A percentile compares a stretch with the other conserved stretches of the same genome.
Evolutionary conservation across 345 rosid genomes (phyloP).

Genomic region (Arabis hirsuta): DNA sequence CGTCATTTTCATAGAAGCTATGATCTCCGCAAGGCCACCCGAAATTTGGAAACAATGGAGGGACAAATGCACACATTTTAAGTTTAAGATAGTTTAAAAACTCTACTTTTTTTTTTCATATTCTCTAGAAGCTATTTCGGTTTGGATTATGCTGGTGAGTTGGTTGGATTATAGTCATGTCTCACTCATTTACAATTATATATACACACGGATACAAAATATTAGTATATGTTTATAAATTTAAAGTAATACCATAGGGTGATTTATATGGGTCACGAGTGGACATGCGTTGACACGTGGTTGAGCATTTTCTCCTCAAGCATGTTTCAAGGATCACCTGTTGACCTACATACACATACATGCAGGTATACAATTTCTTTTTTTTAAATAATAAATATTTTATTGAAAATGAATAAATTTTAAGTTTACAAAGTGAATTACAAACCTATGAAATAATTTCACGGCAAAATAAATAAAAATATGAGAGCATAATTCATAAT

Average conservation of each 20-base stretch:
- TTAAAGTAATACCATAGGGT: not conserved
- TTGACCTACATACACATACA: conserved; percentile 23
- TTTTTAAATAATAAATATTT: no score
- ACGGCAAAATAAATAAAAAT: no score
- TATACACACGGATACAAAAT: not conserved
- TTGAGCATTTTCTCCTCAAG: conserved; percentile 36
- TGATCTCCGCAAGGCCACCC: conserved; percentile 37
- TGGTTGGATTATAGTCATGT: conserved; percentile 32
- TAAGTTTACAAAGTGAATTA: no score
- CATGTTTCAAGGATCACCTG: conserved; percentile 23
- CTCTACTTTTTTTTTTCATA: not conserved
- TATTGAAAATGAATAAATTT: no score
- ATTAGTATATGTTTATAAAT: not conserved
- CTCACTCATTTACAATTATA: conserved; percentile 16
- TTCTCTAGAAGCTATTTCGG: conserved; percentile 29
- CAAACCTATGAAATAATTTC: no score
- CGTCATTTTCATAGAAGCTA: conserved; percentile 6
- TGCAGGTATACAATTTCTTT: no score
- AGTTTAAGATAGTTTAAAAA: conserved; percentile 16
- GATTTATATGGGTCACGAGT: conserved; percentile 17
- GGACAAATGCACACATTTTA: conserved; percentile 42
- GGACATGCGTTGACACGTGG: conserved; percentile 38
- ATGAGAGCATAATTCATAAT: no score
- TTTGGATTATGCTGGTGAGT: conserved; percentile 32
- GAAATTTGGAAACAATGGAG: conserved; percentile 31